A percentile compares a stretch with the other conserved stretches of the same genome.
Conservation (phyloP, 257 asterid genomes). For the Nicotiana sylvestris region DNA sequence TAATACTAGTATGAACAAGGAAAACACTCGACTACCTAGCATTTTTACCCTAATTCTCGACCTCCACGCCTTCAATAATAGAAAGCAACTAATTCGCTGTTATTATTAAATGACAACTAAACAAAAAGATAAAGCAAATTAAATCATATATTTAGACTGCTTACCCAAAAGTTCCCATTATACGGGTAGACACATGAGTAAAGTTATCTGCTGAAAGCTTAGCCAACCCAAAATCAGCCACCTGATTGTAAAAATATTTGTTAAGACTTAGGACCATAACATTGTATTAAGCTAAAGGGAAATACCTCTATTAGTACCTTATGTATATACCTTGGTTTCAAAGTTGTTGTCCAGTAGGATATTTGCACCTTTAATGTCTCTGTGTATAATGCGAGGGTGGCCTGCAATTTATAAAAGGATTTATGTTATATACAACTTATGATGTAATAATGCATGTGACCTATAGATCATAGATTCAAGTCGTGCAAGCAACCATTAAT, state of each 20-base stretch:
- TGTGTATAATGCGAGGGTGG: slow-evolving; percentile 46
- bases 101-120: not conserved
- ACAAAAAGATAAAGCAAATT: not conserved
- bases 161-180: slow-evolving; percentile 95
- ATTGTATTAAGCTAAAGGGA: not conserved
- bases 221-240: slow-evolving; percentile 91
- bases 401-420: slow-evolving; percentile 22
- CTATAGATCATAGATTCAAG: no score
- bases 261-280: not conserved
- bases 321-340: slow-evolving; percentile 41
- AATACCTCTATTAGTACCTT: not conserved
- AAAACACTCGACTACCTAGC: no score
- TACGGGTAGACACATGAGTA: slow-evolving; percentile 91
- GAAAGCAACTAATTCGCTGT: no score
- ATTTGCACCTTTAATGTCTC: slow-evolving; percentile 49
- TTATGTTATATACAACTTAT: no score
- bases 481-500: no score
- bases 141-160: not conserved
- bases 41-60: no score
- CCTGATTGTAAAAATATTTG: slow-evolving; percentile 33
- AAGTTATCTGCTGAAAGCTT: slow-evolving; percentile 69
- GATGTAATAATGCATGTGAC: no score
- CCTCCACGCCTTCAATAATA: no score
- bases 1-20: no score
- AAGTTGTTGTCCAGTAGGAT: slow-evolving; percentile 39